A percentile compares a stretch with the other conserved stretches of the same genome.
Conservation (phyloP, 176 grass and related monocot genomes). For the Cymbopogon citratus region DNA sequence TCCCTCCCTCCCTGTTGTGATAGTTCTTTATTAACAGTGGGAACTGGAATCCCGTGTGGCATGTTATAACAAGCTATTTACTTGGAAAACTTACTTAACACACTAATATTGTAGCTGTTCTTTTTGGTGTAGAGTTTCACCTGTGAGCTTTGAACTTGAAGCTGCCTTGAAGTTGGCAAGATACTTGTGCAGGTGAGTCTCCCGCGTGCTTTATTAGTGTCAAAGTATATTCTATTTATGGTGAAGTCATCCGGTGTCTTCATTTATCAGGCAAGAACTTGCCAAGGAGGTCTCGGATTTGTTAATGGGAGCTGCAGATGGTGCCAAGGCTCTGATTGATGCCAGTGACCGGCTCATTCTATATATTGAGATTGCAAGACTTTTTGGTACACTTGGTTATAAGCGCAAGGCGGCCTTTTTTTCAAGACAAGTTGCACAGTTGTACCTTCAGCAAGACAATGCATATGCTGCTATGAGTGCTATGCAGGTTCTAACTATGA, state of each 20-base stretch:
- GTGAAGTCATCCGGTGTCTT: background rate
- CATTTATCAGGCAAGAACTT: conserved; percentile 57
- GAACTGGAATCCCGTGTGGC: background rate
- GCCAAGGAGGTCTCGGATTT: conserved; percentile 94
- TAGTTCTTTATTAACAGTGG: background rate
- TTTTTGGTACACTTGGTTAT: conserved; percentile 94
- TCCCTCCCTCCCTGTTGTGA: background rate
- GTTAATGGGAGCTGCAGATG: conserved; percentile 96
- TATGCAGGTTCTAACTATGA: conserved; percentile 92
- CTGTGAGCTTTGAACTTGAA: conserved; percentile 99
- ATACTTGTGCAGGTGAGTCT: conserved; percentile 80
- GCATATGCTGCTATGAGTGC: conserved; percentile 87
- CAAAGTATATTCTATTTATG: conserved; percentile 1
- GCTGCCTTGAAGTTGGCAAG: conserved; percentile 93
- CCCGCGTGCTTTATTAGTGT: background rate
- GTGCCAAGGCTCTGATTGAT: conserved; percentile 97
- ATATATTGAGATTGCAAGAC: conserved; percentile 94
- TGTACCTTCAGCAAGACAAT: conserved; percentile 97
- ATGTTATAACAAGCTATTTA: conserved; percentile 18
- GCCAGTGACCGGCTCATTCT: conserved; percentile 84
- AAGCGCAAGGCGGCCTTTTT: conserved; percentile 95
- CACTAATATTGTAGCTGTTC: conserved; percentile 11
- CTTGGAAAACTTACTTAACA: background rate
- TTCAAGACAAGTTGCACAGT: conserved; percentile 95
- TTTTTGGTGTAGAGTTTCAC: conserved; percentile 76